A percentile compares a stretch with the other conserved stretches of the same genome.
phyloP scores from a whole-genome alignment of 2,329 filamentous ascomycete genomes.

The Pestalotiopsis sp. region DNA sequence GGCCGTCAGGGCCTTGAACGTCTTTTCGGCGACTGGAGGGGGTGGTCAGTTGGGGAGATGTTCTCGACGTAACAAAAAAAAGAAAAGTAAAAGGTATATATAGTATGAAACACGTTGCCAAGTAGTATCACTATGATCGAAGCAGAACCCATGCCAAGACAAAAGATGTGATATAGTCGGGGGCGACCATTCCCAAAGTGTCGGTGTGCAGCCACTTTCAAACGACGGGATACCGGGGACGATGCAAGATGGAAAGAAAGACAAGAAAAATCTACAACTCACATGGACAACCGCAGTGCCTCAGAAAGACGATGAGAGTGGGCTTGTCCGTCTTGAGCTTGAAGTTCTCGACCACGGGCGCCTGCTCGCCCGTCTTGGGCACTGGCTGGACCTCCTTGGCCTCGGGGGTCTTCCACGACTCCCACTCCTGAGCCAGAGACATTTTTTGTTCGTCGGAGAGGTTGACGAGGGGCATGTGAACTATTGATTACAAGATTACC shows the following conservation, averaged over 20 bases:
- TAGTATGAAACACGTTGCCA: neutral
- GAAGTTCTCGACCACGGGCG: conserved; percentile 57
- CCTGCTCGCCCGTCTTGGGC: conserved; percentile 57
- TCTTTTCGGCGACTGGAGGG: conserved; percentile 67
- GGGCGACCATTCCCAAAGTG: neutral
- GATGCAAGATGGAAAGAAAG: neutral
- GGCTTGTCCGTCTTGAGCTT: conserved; percentile 57
- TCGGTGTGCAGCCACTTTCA: neutral
- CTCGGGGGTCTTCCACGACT: conserved; percentile 43
- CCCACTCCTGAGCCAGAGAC: conserved; percentile 40
- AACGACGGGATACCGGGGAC: neutral
- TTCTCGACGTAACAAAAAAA: neutral
- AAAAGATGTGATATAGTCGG: neutral
- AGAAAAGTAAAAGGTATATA: neutral
- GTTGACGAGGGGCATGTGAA: conserved; percentile 6
- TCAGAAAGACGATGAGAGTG: conserved; percentile 67
- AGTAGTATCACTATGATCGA: neutral
- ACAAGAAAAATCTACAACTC: conserved; percentile 31
- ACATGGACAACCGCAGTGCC: conserved; percentile 78
- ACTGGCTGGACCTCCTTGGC: conserved; percentile 46
- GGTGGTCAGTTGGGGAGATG: neutral
- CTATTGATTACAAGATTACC: no score
- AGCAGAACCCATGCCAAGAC: neutral
- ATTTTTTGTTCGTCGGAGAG: conserved; percentile 17
- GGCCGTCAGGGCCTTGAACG: conserved; percentile 57